Conservation (phyloP, 2,329 filamentous ascomycete species). For the Verticillium dahliae region DNA sequence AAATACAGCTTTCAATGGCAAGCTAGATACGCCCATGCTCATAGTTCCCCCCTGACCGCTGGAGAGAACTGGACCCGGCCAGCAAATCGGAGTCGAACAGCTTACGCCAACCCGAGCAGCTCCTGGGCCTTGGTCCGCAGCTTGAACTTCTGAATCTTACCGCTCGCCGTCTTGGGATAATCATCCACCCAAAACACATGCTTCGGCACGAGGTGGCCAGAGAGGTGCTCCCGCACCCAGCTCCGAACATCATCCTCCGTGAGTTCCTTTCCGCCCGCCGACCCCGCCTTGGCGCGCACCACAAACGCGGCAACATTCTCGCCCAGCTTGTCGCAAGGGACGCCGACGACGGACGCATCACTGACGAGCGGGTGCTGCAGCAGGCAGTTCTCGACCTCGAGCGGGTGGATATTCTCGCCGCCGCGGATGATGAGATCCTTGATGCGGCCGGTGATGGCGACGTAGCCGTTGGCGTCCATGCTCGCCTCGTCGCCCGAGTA, state of each 20-base stretch:
- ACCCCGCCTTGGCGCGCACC: constrained; percentile 27
- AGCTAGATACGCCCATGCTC: too few relatives aligned
- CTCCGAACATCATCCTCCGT: constrained; percentile 53
- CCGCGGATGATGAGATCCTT: constrained; percentile 95
- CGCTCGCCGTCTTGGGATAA: constrained; percentile 93
- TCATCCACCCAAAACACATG: constrained; percentile 80
- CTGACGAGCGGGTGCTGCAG: constrained; percentile 63
- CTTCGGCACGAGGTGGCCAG: constrained; percentile 75
- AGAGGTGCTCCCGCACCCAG: constrained; percentile 67
- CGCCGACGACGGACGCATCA: constrained; percentile 77
- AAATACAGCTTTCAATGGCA: too few relatives aligned
- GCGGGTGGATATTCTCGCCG: constrained; percentile 91
- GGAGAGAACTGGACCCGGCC: too few relatives aligned
- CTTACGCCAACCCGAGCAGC: constrained; percentile 15
- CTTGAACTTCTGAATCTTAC: constrained; percentile 95
- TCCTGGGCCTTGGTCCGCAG: constrained; percentile 58
- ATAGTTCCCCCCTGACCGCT: constrained; percentile 21
- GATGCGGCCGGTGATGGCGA: constrained; percentile 83
- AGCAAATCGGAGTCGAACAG: background rate
- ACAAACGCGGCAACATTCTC: constrained; percentile 85
- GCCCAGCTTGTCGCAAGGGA: constrained; percentile 76
- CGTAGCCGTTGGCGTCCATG: constrained; percentile 78
- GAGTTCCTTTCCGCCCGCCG: constrained; percentile 23
- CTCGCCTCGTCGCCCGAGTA: constrained; percentile 84
- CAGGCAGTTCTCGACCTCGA: constrained; percentile 87